Evolutionary conservation across 306 rosid genomes (phyloP).

Genomic region (Quercus aquifolioides): DNA sequence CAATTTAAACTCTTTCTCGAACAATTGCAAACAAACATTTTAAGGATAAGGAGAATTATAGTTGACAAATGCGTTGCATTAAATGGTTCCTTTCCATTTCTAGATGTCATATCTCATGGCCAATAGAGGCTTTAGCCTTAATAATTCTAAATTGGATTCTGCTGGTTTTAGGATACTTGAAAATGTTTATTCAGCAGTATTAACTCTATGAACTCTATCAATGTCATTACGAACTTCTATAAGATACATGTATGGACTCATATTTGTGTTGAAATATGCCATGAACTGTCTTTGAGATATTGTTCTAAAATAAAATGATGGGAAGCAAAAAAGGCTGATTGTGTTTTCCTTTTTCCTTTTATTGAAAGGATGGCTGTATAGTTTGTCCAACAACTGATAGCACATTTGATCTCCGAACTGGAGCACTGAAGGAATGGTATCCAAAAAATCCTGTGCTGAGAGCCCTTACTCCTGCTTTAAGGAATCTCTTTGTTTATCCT

Average conservation of each 20-base stretch:
- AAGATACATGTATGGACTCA: not conserved
- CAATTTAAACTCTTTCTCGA: not conserved
- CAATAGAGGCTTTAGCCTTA: not conserved
- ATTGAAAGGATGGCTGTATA: conserved; percentile 78
- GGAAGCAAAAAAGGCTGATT: conserved; percentile 1
- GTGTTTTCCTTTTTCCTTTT: not conserved
- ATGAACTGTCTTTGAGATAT: not conserved
- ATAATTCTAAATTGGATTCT: not conserved
- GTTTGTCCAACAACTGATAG: conserved; percentile 97
- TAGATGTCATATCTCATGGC: not conserved
- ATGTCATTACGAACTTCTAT: too few relatives aligned
- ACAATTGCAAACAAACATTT: not conserved
- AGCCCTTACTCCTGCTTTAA: conserved; percentile 75
- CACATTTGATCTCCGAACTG: conserved; percentile 77
- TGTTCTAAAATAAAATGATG: not conserved
- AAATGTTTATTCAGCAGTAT: not conserved
- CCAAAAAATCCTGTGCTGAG: conserved; percentile 92
- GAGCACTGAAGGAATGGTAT: conserved; percentile 83
- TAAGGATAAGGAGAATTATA: not conserved
- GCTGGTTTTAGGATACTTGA: not conserved
- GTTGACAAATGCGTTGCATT: not conserved
- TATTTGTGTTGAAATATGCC: not conserved
- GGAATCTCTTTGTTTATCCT: conserved; percentile 63
- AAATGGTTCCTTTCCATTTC: not conserved
- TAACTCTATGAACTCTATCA: not conserved